A percentile compares a stretch with the other conserved stretches of the same genome.
phyloP scores from a whole-genome alignment of 2,329 filamentous ascomycete species.

The Cytospora leucostoma region DNA sequence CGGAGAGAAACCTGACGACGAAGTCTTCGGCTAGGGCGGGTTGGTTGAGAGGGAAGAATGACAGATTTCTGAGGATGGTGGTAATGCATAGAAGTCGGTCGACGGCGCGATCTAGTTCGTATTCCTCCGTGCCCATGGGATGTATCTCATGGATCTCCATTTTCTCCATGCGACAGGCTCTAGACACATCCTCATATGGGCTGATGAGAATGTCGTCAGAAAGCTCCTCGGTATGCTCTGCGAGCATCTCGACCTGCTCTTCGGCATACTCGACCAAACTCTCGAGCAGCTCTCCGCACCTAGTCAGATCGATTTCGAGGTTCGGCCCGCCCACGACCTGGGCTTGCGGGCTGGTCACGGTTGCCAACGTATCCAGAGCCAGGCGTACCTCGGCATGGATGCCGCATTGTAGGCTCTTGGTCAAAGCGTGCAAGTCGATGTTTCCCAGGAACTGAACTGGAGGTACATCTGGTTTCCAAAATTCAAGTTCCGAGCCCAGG shows the following conservation, averaged over 20 bases:
- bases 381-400: conserved; percentile 87
- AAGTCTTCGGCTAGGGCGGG: conserved; percentile 70
- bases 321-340: conserved; percentile 43
- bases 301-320: conserved; percentile 67
- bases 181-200: conserved; percentile 84
- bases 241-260: conserved; percentile 81
- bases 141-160: conserved; percentile 71
- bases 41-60: conserved; percentile 79
- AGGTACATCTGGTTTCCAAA: conserved; percentile 74
- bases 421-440: conserved; percentile 88
- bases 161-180: conserved; percentile 75
- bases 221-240: conserved; percentile 80
- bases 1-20: conserved; percentile 81
- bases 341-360: conserved; percentile 63
- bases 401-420: conserved; percentile 84
- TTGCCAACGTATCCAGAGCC: conserved; percentile 80
- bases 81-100: conserved; percentile 89
- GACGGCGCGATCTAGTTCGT: conserved; percentile 82
- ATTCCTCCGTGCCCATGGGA: conserved; percentile 72
- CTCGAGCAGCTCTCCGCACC: conserved; percentile 87
- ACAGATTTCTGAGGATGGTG: conserved; percentile 89
- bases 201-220: conserved; percentile 82
- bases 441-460: conserved; percentile 76
- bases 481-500: conserved; percentile 66
- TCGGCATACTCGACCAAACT: conserved; percentile 88